Evolutionary conservation across 1,284 basidiomycete species (phyloP), one percentile per base, ranked within the genome.

Genomic region (Apiotrichum akiyoshidainum): DNA sequence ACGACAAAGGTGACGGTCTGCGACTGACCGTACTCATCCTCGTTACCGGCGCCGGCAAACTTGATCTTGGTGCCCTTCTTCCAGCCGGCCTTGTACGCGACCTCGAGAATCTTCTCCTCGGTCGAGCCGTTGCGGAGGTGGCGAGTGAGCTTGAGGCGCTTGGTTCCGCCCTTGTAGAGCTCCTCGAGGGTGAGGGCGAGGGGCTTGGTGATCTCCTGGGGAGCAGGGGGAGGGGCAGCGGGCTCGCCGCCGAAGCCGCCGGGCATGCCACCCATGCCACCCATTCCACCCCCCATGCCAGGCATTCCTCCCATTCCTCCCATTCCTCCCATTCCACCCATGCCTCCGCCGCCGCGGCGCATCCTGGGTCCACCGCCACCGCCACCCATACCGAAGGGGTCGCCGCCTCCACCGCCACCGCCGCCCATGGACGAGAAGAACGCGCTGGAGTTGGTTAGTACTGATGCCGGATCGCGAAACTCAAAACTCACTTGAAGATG

Each of bases 81-180:
- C 80, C 80, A 82, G 26, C 81, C 81, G 13, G 93, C 89, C 66
- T 87, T 86, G 55, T 95, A 85, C n/a, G 85, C 83, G 65, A 95
- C 88, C 71, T 93, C 91, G 59, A 96, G 84, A 10, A 94, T 86
- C 78, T 94, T 96, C 65, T 95, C 91, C 75, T 96, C 92, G 14
- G 85, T 87, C 14, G 80, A 78, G 1, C 94, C 92, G 57, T 83
- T 82, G 31, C 86, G 77, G 55, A 88, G 78, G 66, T 85, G 84
- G 54, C 93, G 85, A 5, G 87, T 87, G 59, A 99, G 85, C 77
- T 93, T 95, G 60, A 99, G 84, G 66, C 87, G 89, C 78, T 98
- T 99, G 33, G 87, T 88, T 2, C 87, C 82, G 35, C 96, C 96
- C 48, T 81, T 83, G 79, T 91, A 95, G n/a, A 99, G 84, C 52